Conservation (phyloP, 2,329 filamentous ascomycete genomes). For the Aspergillus hiratsukae region DNA sequence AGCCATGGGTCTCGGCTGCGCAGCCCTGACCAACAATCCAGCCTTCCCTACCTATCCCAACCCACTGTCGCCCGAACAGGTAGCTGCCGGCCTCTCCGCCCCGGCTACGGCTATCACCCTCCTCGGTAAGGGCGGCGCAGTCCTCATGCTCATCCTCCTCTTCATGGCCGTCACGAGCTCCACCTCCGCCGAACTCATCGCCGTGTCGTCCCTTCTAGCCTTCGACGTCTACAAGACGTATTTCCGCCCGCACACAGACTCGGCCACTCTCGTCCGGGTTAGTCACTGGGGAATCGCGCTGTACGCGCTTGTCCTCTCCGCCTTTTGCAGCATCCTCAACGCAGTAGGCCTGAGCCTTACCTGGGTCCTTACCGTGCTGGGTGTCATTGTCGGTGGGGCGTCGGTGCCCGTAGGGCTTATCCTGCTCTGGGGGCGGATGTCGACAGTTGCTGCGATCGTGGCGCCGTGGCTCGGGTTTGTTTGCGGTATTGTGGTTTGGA, state of each 20-base stretch:
- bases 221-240: slow-evolving; percentile 52
- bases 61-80: slow-evolving; percentile 22
- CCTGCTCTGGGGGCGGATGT: slow-evolving; percentile 38
- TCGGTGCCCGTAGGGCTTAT: slow-evolving; percentile 34
- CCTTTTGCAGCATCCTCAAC: slow-evolving; percentile 30
- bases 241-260: slow-evolving; percentile 41
- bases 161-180: slow-evolving; percentile 44
- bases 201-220: slow-evolving; percentile 49
- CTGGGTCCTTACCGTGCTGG: slow-evolving; percentile 39
- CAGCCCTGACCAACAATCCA: slow-evolving; percentile 42
- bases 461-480: slow-evolving; percentile 33
- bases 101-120: slow-evolving; percentile 32
- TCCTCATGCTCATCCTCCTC: slow-evolving; percentile 28
- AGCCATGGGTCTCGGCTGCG: slow-evolving; percentile 43
- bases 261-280: slow-evolving; percentile 46
- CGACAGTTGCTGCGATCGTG: slow-evolving; percentile 32
- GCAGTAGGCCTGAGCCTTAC: slow-evolving; percentile 34
- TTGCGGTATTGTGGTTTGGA: slow-evolving; percentile 35
- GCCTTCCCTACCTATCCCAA: slow-evolving; percentile 51
- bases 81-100: slow-evolving; percentile 32
- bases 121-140: slow-evolving; percentile 34
- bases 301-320: slow-evolving; percentile 46
- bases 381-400: slow-evolving; percentile 39
- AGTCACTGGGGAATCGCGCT: slow-evolving; percentile 48
- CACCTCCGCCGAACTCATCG: slow-evolving; percentile 49